phyloP scores from a whole-genome alignment of 2,329 filamentous ascomycete species.

The Nigrospora sphaerica region DNA sequence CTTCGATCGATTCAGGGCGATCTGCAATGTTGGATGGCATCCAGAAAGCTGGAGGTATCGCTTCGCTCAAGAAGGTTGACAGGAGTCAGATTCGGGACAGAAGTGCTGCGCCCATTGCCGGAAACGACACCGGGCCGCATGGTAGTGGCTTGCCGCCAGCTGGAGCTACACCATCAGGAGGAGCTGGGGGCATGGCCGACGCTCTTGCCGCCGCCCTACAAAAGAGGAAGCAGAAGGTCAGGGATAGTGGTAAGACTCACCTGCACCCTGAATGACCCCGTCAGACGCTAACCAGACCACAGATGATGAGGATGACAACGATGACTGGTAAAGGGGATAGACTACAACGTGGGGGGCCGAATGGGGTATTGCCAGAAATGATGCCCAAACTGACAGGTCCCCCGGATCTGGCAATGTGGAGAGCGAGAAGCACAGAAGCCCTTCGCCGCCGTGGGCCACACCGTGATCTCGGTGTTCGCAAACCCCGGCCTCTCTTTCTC shows the following conservation, averaged over 20 bases:
- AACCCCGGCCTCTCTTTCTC: too few relatives aligned
- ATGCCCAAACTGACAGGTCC: too few relatives aligned
- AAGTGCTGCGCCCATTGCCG: slow-evolving; percentile 57
- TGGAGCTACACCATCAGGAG: slow-evolving; percentile 42
- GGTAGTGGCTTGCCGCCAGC: slow-evolving; percentile 45
- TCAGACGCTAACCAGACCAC: slow-evolving; percentile 1
- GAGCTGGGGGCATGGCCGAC: slow-evolving; percentile 67
- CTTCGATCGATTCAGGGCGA: slow-evolving; percentile 37
- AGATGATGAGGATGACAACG: slow-evolving; percentile 74
- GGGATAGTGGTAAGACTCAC: slow-evolving; percentile 75
- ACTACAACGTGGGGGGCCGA: too few relatives aligned
- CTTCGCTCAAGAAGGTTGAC: slow-evolving; percentile 68
- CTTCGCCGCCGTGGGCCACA: too few relatives aligned
- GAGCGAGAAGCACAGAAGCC: too few relatives aligned
- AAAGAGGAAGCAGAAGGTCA: slow-evolving; percentile 88
- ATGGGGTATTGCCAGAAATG: too few relatives aligned
- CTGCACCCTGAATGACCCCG: slow-evolving; percentile 1
- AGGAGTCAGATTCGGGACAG: slow-evolving; percentile 63
- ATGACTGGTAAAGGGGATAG: slow-evolving; percentile 53
- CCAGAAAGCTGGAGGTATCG: slow-evolving; percentile 60
- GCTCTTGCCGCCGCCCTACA: slow-evolving; percentile 72
- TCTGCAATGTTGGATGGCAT: slow-evolving; percentile 65
- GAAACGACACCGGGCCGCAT: slow-evolving; percentile 39
- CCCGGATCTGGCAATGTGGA: too few relatives aligned
- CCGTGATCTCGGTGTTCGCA: too few relatives aligned